Conservation (phyloP, 352 stramenopile species). For the Phytophthora tentaculata region DNA sequence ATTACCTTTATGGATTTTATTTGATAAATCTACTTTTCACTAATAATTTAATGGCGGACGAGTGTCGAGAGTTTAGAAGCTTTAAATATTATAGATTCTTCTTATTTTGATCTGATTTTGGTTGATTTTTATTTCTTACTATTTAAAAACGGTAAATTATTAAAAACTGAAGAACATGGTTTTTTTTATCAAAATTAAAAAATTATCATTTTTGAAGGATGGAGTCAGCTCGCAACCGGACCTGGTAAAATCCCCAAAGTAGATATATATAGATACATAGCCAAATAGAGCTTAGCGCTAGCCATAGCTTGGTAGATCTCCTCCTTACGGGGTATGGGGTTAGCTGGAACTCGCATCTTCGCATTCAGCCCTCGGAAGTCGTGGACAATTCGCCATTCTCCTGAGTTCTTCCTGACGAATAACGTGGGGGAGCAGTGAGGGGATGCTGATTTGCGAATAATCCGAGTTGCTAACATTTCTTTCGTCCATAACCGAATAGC, state of each 20-base stretch:
- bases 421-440: not conserved
- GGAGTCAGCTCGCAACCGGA: no score
- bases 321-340: not conserved
- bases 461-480: not conserved
- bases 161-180: no score
- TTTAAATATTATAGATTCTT: no score
- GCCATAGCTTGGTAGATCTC: not conserved
- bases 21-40: no score
- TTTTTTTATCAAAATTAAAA: no score
- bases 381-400: not conserved
- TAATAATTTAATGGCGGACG: no score
- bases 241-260: not conserved
- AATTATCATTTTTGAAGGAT: no score
- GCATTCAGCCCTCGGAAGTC: not conserved
- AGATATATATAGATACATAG: not conserved
- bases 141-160: no score
- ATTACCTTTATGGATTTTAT: no score
- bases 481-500: not conserved
- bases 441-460: not conserved
- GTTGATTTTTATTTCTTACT: no score
- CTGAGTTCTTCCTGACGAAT: not conserved
- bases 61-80: no score
- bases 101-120: no score
- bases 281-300: not conserved
- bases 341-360: not conserved